These are phyloP conservation scores for Drosera capensis DNA, from an alignment of 148 eudicot species.

Conservation along the genomic window DNA sequence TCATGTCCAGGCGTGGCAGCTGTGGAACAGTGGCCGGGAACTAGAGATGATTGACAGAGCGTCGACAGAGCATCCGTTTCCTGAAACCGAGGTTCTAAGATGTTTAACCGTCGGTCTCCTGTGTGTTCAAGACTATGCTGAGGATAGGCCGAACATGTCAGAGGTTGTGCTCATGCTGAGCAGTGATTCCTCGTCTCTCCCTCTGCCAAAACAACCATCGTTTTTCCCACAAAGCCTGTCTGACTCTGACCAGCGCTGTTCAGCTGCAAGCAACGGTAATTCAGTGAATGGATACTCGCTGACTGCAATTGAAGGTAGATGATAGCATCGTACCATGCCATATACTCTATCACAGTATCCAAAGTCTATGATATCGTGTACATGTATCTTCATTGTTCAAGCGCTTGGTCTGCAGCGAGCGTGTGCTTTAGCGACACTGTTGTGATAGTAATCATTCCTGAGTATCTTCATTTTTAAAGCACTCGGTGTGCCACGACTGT, in stretches of 20 bases:
- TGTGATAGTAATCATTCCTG: too few species aligned
- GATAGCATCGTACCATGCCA: not conserved
- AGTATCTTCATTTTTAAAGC: too few species aligned
- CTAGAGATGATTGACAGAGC: slow-evolving; percentile 20
- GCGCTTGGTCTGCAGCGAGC: too few species aligned
- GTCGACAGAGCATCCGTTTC: slow-evolving; percentile 5
- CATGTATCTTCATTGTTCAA: too few species aligned
- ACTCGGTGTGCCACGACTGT: too few species aligned
- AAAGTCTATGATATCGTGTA: too few species aligned
- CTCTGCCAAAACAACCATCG: slow-evolving; percentile 20
- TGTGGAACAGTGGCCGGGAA: slow-evolving; percentile 29
- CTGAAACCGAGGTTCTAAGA: slow-evolving; percentile 13
- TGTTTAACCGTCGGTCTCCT: slow-evolving; percentile 34
- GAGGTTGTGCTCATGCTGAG: slow-evolving; percentile 25
- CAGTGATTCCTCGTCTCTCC: slow-evolving; percentile 14
- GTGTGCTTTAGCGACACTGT: too few species aligned
- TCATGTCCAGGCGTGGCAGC: slow-evolving; percentile 67
- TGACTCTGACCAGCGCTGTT: not conserved
- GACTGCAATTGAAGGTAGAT: not conserved
- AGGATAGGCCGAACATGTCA: slow-evolving; percentile 30
- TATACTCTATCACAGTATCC: not conserved
- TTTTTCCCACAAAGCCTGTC: slow-evolving; percentile 8
- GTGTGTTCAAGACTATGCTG: slow-evolving; percentile 40
- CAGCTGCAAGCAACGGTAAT: not conserved
- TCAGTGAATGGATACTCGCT: not conserved